Conservation (phyloP, 768 basidiomycete species). For the Tylopilus plumbeoviolaceoides region DNA sequence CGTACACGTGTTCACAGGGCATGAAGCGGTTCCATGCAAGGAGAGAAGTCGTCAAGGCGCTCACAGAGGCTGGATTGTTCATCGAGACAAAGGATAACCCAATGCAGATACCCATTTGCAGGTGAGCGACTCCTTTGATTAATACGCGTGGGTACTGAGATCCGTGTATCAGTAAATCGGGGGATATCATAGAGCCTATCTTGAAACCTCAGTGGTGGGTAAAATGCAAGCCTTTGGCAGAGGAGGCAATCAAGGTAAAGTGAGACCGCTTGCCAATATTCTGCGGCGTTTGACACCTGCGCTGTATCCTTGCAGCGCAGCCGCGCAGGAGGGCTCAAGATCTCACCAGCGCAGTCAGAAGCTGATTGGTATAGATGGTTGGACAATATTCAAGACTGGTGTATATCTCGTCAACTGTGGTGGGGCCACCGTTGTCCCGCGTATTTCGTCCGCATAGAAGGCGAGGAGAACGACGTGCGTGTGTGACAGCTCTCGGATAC, state of each 20-base stretch:
- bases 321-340: constrained; percentile 77
- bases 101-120: constrained; percentile 96
- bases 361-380: constrained; percentile 97
- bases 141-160: background rate
- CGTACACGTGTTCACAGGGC: constrained; percentile 46
- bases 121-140: constrained; percentile 34
- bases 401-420: constrained; percentile 98
- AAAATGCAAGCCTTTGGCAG: constrained; percentile 84
- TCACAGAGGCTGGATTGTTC: constrained; percentile 82
- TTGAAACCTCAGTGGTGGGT: constrained; percentile 99
- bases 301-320: constrained; percentile 58
- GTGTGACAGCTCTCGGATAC: background rate
- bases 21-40: constrained; percentile 97
- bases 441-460: constrained; percentile 86
- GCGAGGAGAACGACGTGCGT: constrained; percentile 61
- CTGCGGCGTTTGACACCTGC: background rate
- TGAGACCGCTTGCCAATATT: background rate
- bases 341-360: constrained; percentile 82
- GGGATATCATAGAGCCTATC: constrained; percentile 92
- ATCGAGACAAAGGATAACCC: constrained; percentile 94
- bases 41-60: constrained; percentile 71
- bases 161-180: constrained; percentile 68
- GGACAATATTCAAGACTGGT: constrained; percentile 96
- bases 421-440: constrained; percentile 98
- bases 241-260: constrained; percentile 78